phyloP scores from a whole-genome alignment of 2,329 filamentous ascomycete species.

The Penicillium fuscoglaucum region DNA sequence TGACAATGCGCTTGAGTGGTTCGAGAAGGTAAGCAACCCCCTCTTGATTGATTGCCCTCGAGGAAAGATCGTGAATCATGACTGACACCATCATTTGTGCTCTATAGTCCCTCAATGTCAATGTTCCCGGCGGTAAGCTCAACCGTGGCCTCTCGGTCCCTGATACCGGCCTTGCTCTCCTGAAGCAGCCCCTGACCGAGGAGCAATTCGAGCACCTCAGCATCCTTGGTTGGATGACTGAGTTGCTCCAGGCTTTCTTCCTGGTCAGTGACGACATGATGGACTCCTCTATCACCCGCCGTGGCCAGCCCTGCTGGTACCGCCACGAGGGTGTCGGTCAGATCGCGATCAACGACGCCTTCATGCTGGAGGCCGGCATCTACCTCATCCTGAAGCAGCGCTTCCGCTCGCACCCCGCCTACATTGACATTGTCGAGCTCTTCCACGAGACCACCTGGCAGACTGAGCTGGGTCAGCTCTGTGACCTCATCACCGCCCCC shows the following conservation, averaged over 20 bases:
- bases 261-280: conserved; percentile 98
- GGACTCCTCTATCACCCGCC: conserved; percentile 92
- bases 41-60: neutral
- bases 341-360: conserved; percentile 97
- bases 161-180: conserved; percentile 80
- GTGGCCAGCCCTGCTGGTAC: conserved; percentile 96
- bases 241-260: conserved; percentile 98
- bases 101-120: conserved; percentile 73
- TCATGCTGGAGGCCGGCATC: conserved; percentile 90
- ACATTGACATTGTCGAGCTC: conserved; percentile 88
- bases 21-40: conserved; percentile 64
- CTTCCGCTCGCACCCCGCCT: conserved; percentile 83
- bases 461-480: conserved; percentile 92
- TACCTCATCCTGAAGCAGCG: conserved; percentile 91
- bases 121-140: conserved; percentile 92
- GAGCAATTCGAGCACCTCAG: conserved; percentile 87
- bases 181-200: conserved; percentile 68
- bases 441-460: conserved; percentile 95
- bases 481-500: conserved; percentile 91
- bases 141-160: conserved; percentile 98
- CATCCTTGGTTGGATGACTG: conserved; percentile 93
- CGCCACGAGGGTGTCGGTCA: conserved; percentile 84
- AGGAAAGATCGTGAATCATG: neutral
- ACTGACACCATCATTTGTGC: conserved; percentile 4
- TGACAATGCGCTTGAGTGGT: conserved; percentile 78